These are phyloP conservation scores for Eremomyces bilateralis DNA, from an alignment of 495 filamentous ascomycete species.

Conservation along the genomic window DNA sequence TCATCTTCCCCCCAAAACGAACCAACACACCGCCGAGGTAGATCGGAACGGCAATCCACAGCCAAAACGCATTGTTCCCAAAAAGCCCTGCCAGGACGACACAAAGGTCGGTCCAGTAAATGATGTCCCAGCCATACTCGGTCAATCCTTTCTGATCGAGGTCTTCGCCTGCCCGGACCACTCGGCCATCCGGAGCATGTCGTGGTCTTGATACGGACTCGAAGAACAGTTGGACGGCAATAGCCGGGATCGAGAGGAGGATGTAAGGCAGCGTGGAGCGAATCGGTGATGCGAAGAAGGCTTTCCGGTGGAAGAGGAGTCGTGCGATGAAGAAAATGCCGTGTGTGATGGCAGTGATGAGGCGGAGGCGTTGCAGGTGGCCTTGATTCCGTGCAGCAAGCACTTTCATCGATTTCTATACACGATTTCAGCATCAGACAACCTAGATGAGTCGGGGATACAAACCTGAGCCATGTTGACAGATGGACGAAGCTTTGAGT, in stretches of 20 bases:
- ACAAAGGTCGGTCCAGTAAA: conserved; percentile 57
- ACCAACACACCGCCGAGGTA: conserved; percentile 1
- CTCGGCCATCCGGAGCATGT: conserved; percentile 25
- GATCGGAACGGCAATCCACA: conserved; percentile 6
- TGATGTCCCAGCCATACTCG: conserved; percentile 92
- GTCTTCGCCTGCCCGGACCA: conserved; percentile 42
- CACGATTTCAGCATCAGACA: too few relatives aligned
- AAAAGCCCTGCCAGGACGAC: conserved; percentile 17
- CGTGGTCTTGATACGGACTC: conserved; percentile 63
- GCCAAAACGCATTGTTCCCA: conserved; percentile 21
- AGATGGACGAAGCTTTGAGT: too few relatives aligned
- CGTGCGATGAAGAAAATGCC: conserved; percentile 47
- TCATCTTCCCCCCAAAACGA: not conserved
- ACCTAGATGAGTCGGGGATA: too few relatives aligned
- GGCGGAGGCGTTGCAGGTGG: conserved; percentile 56
- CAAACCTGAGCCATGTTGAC: too few relatives aligned
- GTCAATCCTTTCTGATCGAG: conserved; percentile 73
- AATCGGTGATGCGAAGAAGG: too few relatives aligned
- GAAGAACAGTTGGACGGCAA: conserved; percentile 61
- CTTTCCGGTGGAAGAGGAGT: conserved; percentile 38
- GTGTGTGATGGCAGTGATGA: conserved; percentile 49
- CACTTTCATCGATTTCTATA: conserved; percentile 91
- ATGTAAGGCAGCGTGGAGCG: conserved; percentile 45
- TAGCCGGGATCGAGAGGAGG: conserved; percentile 46
- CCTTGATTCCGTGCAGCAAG: conserved; percentile 60